These are phyloP conservation scores for Globisporangium iwayamae DNA, from an alignment of 352 stramenopile species.

Conservation along the genomic window DNA sequence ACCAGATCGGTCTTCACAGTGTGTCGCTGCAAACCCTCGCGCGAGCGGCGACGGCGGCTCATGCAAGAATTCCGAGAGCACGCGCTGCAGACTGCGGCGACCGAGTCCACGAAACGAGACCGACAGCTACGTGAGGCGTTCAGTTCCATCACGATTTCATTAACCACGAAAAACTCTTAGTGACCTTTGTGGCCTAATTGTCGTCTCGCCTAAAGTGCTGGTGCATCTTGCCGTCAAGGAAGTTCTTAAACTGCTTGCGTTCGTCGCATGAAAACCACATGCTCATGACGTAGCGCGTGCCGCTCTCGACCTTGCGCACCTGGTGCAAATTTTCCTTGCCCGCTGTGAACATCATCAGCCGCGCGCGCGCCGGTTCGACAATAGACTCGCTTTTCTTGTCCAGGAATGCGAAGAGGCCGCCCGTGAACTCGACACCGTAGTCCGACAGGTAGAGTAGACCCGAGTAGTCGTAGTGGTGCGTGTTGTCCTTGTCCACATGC, in stretches of 20 bases:
- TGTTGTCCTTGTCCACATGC: constrained; percentile 93
- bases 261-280: constrained; percentile 94
- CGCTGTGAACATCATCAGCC: constrained; percentile 90
- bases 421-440: constrained; percentile 83
- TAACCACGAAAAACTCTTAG: constrained; percentile 22
- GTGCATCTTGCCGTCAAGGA: constrained; percentile 86
- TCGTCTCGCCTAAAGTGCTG: constrained; percentile 64
- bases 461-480: constrained; percentile 92
- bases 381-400: constrained; percentile 70
- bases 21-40: constrained; percentile 57
- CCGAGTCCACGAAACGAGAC: constrained; percentile 39
- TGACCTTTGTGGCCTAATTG: constrained; percentile 5
- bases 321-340: constrained; percentile 87
- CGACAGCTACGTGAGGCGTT: constrained; percentile 48
- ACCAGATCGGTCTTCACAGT: constrained; percentile 58
- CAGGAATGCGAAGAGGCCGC: constrained; percentile 88
- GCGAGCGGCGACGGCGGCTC: constrained; percentile 35
- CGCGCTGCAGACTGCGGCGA: constrained; percentile 30
- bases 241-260: constrained; percentile 83
- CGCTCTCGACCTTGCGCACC: constrained; percentile 70
- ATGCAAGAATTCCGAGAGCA: constrained; percentile 59
- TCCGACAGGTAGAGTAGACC: constrained; percentile 86
- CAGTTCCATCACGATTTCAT: constrained; percentile 37
- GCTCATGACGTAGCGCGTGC: constrained; percentile 85
- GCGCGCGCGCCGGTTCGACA: constrained; percentile 66